Evolutionary conservation across 108 stramenopile species (phyloP), one percentile per base, ranked within the genome.

Genomic region (Licmophora abbreviata): DNA sequence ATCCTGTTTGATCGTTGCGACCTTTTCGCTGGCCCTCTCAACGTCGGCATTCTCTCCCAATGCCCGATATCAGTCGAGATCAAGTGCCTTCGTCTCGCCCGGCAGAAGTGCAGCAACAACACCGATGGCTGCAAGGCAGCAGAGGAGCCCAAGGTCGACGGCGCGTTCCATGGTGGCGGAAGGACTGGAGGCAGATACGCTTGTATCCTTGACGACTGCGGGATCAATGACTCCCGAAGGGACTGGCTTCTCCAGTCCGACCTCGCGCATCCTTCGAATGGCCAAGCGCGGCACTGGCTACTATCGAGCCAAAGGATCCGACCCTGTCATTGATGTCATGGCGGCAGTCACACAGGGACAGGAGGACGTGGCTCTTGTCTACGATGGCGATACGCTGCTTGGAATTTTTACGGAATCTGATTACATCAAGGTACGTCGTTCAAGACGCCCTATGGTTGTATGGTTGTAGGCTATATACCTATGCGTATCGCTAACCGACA

Each of bases 361-460:
- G 35, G 56, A 34, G 0, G 81, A 80, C 51, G 85, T 71, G 7
- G 83, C 86, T 12, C 59, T 88, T 11, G 81, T 84, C 8, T 87
- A 76, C 61, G 76, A 80, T 29, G 18, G 36, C 46, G 51, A 66
- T 27, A 35, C 32, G 10, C 52, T 95, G 18, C 14, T 75, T 18
- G 93, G 93, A 10, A 76, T 95, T 36, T 95, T 95, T 66, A 95
- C 93, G 8, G 93, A 95, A 69, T 40, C 75, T n/a, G 93, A 95
- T 69, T 95, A 84, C 50, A 82, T 95, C 48, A 63, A 64, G 56
- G 79, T 81, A 50, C 17, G 74, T 52, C 10, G 0, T 26, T 11
- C 9, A 35, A 11, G 11, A 11, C 34, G 12, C 34, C 34, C 20
- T 17, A 18, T 18, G 43, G 15, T 8, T 7, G 8, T 21, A 44